Percentiles rank a stretch among this genome's conserved stretches.
Evolutionary conservation across 345 rosid species (phyloP).

Genomic region (Turritis glabra): DNA sequence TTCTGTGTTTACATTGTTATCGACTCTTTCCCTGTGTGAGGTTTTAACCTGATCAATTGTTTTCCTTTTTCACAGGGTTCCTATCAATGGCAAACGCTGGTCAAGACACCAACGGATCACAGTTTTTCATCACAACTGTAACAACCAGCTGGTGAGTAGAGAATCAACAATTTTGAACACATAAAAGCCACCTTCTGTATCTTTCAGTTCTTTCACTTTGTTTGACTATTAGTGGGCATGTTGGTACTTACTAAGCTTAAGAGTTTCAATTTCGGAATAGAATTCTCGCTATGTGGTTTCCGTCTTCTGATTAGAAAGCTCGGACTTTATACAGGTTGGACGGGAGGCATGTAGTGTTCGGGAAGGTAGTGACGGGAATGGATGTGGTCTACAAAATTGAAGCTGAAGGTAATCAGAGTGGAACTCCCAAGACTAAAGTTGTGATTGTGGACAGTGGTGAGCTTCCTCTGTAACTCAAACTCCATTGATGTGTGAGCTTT

Average conservation of each 20-base stretch:
- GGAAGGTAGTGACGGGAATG: conserved; percentile 92
- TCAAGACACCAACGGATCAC: conserved; percentile 87
- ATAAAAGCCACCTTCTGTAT: not conserved
- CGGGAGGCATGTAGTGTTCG: conserved; percentile 90
- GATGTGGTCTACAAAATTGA: conserved; percentile 91
- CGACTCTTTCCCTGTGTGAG: not conserved
- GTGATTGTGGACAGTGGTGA: conserved; percentile 93
- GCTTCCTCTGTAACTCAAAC: conserved; percentile 56
- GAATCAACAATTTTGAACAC: conserved; percentile 2
- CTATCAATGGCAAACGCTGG: conserved; percentile 98
- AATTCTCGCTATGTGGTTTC: not conserved
- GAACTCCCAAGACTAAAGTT: conserved; percentile 88
- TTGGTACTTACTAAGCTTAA: not conserved
- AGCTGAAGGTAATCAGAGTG: conserved; percentile 87
- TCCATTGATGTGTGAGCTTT: not conserved
- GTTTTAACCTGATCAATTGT: not conserved
- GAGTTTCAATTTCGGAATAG: not conserved
- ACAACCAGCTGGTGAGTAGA: conserved; percentile 80
- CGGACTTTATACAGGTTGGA: conserved; percentile 61
- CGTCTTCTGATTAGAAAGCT: conserved; percentile 13
- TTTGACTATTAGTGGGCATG: not conserved
- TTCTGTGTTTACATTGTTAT: not conserved
- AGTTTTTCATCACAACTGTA: conserved; percentile 94
- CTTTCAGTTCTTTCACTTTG: not conserved
- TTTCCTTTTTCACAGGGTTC: conserved; percentile 47